Evolutionary conservation across 257 asterid genomes (phyloP).

Genomic region (Gentiana macrophylla): DNA sequence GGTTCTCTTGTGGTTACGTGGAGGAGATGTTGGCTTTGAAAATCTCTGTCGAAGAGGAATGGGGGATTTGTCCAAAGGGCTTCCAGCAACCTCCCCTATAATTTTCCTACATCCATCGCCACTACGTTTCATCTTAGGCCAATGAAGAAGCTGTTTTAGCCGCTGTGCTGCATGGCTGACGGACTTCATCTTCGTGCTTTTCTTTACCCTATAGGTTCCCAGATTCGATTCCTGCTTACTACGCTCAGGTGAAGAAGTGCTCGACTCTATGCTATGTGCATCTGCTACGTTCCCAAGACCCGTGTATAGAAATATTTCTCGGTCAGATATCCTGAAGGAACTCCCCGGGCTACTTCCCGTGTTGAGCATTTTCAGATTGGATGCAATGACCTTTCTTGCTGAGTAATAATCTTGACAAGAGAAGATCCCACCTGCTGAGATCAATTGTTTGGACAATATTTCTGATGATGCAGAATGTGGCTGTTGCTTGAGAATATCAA

Average conservation of each 20-base stretch:
- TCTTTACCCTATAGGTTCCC: slow-evolving; percentile 17
- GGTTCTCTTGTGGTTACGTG: slow-evolving; percentile 56
- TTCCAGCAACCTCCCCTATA: slow-evolving; percentile 13
- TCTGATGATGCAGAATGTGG: slow-evolving; percentile 69
- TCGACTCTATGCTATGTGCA: slow-evolving; percentile 21
- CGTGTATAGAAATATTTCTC: slow-evolving; percentile 56
- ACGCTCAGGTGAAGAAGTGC: slow-evolving; percentile 33
- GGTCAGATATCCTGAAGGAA: slow-evolving; percentile 68
- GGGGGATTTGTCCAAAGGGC: slow-evolving; percentile 29
- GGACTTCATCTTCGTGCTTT: slow-evolving; percentile 22
- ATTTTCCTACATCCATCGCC: slow-evolving; percentile 25
- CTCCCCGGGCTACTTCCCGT: slow-evolving; percentile 80
- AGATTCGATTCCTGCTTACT: slow-evolving; percentile 18
- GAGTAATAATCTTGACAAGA: slow-evolving; percentile 47
- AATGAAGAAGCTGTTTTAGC: slow-evolving; percentile 52
- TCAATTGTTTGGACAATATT: slow-evolving; percentile 48
- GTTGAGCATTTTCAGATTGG: slow-evolving; percentile 63
- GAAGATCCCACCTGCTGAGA: slow-evolving; percentile 77
- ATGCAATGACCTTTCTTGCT: slow-evolving; percentile 58
- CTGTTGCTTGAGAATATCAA: slow-evolving; percentile 57
- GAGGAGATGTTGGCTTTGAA: slow-evolving; percentile 32
- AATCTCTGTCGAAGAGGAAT: slow-evolving; percentile 68
- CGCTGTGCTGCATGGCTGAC: slow-evolving; percentile 31
- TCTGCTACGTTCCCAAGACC: slow-evolving; percentile 54
- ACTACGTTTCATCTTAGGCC: slow-evolving; percentile 45